A percentile compares a stretch with the other conserved stretches of the same genome.
phyloP scores from a whole-genome alignment of 345 rosid species.

The Raphanus raphanistrum region DNA sequence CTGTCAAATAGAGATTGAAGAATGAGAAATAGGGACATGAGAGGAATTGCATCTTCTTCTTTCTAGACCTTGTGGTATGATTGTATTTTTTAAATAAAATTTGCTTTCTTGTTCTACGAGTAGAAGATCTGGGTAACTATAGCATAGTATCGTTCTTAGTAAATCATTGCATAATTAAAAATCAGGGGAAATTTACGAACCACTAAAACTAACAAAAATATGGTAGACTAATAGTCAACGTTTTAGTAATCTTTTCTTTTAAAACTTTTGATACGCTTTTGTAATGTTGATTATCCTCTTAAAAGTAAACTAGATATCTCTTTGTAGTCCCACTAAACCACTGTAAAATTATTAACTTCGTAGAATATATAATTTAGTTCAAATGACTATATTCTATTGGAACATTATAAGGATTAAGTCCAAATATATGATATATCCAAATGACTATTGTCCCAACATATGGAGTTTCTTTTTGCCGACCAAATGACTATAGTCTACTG shows the following conservation, averaged over 20 bases:
- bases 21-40: too few relatives aligned
- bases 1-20: too few relatives aligned
- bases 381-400: background rate
- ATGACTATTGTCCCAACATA: background rate
- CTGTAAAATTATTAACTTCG: background rate
- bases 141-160: background rate
- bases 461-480: background rate
- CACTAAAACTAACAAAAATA: background rate
- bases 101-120: background rate
- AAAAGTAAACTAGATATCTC: background rate
- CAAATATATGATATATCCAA: background rate
- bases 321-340: background rate
- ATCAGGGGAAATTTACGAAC: background rate
- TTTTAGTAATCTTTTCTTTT: background rate
- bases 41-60: too few relatives aligned
- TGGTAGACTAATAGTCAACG: slow-evolving; percentile 1
- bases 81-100: background rate
- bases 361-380: background rate
- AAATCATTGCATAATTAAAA: background rate
- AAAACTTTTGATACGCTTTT: background rate
- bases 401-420: background rate
- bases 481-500: background rate
- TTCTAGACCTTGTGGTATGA: slow-evolving; percentile 1
- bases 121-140: background rate
- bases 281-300: background rate